phyloP scores from a whole-genome alignment of 495 filamentous ascomycete genomes.

The Alectoria sarmentosa region DNA sequence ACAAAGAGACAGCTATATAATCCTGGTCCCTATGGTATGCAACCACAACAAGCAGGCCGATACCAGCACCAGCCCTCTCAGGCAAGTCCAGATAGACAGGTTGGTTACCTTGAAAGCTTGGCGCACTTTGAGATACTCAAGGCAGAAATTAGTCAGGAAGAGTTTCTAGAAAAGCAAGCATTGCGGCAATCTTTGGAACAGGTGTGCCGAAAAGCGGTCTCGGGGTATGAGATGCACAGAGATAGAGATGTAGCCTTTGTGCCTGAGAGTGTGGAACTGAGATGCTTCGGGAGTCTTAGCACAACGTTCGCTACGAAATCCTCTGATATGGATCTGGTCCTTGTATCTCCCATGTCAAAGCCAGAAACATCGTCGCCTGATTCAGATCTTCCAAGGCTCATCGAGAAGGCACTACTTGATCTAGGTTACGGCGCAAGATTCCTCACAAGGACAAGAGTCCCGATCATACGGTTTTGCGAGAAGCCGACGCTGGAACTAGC shows the following conservation, averaged over 20 bases:
- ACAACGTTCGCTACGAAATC: conserved; percentile 67
- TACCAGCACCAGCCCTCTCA: conserved; percentile 4
- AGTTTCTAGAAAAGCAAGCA: conserved; percentile 54
- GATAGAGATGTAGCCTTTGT: conserved; percentile 39
- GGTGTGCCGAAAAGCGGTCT: conserved; percentile 48
- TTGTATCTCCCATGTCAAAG: conserved; percentile 50
- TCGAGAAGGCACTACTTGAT: conserved; percentile 65
- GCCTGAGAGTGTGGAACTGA: conserved; percentile 47
- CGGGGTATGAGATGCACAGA: conserved; percentile 36
- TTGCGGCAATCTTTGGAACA: conserved; percentile 52
- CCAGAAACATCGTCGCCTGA: conserved; percentile 37
- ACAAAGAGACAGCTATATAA: conserved; percentile 31
- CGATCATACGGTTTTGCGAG: conserved; percentile 76
- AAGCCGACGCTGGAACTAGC: conserved; percentile 49
- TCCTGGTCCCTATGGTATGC: conserved; percentile 18
- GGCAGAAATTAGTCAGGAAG: conserved; percentile 43
- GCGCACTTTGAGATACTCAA: conserved; percentile 35
- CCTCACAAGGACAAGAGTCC: conserved; percentile 65
- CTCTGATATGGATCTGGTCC: conserved; percentile 69
- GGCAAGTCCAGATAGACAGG: conserved; percentile 36
- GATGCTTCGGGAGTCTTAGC: conserved; percentile 64
- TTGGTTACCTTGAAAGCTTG: conserved; percentile 39
- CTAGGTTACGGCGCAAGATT: conserved; percentile 60
- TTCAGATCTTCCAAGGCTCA: conserved; percentile 52
- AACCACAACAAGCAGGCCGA: not conserved